A percentile compares a stretch with the other conserved stretches of the same genome.
These are phyloP conservation scores for Acanthamoeba castellanii DNA, from an alignment of 208 protist genomes.

Conservation along the genomic window DNA sequence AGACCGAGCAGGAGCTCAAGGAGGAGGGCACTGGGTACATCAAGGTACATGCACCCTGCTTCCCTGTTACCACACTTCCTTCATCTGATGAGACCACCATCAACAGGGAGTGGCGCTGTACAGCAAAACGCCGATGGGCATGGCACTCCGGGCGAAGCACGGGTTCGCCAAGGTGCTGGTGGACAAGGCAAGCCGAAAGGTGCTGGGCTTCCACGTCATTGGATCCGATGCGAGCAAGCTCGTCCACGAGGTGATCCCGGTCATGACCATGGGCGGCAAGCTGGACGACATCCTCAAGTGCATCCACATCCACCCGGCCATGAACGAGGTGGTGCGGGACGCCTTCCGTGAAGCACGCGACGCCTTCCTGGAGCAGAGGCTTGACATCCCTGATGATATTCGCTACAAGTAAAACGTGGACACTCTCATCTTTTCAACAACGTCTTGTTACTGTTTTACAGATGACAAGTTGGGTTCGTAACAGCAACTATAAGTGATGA, in stretches of 20 bases:
- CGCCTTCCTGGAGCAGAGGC: neutral
- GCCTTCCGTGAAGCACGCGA: slow-evolving; percentile 62
- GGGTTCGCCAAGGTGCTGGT: slow-evolving; percentile 79
- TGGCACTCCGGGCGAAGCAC: slow-evolving; percentile 50
- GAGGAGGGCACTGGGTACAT: slow-evolving; percentile 54
- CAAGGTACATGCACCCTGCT: neutral
- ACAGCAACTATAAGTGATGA: too few species aligned
- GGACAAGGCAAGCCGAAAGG: slow-evolving; percentile 63
- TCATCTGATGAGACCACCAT: neutral
- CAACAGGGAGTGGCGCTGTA: slow-evolving; percentile 1
- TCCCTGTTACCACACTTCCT: neutral
- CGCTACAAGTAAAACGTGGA: slow-evolving; percentile 54
- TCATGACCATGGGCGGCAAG: slow-evolving; percentile 60
- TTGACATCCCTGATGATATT: slow-evolving; percentile 12
- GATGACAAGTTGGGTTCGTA: too few species aligned
- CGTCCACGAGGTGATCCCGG: slow-evolving; percentile 71
- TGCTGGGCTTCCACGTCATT: slow-evolving; percentile 76
- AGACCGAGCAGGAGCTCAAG: slow-evolving; percentile 76
- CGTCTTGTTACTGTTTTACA: too few species aligned
- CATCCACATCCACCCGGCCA: slow-evolving; percentile 79
- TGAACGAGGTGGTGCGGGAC: slow-evolving; percentile 77
- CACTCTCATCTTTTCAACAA: too few species aligned
- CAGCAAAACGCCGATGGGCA: slow-evolving; percentile 73
- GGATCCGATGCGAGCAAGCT: slow-evolving; percentile 73
- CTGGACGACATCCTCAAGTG: slow-evolving; percentile 76